Conservation (phyloP, 176 grass and related monocot species). For the bread wheat (Triticum aestivum) region DNA sequence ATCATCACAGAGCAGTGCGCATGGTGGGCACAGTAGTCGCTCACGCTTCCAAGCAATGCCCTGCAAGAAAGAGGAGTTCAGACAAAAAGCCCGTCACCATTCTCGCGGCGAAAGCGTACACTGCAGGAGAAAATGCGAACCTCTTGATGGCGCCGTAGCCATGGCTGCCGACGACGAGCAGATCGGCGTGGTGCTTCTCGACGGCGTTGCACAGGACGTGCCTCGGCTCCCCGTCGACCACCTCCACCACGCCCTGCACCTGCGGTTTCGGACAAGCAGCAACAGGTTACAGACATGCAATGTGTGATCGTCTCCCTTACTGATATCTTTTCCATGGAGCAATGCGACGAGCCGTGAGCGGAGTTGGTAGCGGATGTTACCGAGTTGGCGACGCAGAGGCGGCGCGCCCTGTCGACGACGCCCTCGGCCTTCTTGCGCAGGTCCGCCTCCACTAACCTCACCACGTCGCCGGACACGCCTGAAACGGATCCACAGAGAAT, state of each 20-base stretch:
- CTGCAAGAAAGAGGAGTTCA: constrained; percentile 17
- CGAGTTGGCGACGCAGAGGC: constrained; percentile 44
- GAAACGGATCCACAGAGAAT: constrained; percentile 8
- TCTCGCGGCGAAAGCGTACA: too few relatives aligned
- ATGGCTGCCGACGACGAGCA: constrained; percentile 62
- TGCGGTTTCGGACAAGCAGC: background rate
- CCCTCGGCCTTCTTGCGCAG: constrained; percentile 50
- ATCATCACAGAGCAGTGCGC: constrained; percentile 61
- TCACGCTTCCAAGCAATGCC: constrained; percentile 63
- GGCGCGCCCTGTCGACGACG: constrained; percentile 44
- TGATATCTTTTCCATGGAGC: too few relatives aligned
- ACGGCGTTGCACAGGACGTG: constrained; percentile 48
- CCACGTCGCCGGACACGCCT: constrained; percentile 45
- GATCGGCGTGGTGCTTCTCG: constrained; percentile 44
- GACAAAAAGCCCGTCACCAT: too few relatives aligned
- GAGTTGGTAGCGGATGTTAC: constrained; percentile 1
- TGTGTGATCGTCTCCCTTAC: background rate
- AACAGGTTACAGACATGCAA: background rate
- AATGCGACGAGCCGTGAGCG: background rate
- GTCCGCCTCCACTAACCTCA: constrained; percentile 45
- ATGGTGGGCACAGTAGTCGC: constrained; percentile 76
- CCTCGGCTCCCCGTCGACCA: constrained; percentile 54
- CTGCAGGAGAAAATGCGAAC: background rate
- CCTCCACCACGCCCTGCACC: constrained; percentile 49
- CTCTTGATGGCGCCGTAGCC: constrained; percentile 64